Conservation (phyloP, 2,329 filamentous ascomycete species). For the Aspergillus ibericus region DNA sequence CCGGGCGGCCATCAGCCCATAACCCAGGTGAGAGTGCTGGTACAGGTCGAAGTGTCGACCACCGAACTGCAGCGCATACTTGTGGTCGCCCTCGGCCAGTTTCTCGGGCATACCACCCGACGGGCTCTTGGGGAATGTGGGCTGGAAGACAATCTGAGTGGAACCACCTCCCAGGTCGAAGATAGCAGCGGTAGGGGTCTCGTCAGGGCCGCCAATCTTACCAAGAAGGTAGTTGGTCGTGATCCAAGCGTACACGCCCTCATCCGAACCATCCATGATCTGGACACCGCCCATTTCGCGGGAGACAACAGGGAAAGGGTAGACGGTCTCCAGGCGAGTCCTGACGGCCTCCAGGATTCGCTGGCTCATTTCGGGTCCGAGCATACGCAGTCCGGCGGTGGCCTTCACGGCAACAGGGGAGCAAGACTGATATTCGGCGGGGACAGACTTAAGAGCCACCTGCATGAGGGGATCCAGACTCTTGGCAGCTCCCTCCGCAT, state of each 20-base stretch:
- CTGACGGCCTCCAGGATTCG: conserved; percentile 86
- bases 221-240: conserved; percentile 97
- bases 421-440: conserved; percentile 86
- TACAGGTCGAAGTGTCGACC: conserved; percentile 90
- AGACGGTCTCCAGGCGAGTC: conserved; percentile 77
- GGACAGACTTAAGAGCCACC: conserved; percentile 79
- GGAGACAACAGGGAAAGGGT: conserved; percentile 92
- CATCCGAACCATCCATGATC: conserved; percentile 96
- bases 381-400: conserved; percentile 85
- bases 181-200: conserved; percentile 85
- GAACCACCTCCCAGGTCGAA: conserved; percentile 96
- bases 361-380: conserved; percentile 76
- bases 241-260: conserved; percentile 98
- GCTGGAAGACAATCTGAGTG: conserved; percentile 98
- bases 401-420: conserved; percentile 96
- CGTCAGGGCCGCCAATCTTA: conserved; percentile 91
- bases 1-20: conserved; percentile 92
- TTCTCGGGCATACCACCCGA: conserved; percentile 80
- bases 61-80: conserved; percentile 87
- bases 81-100: conserved; percentile 88
- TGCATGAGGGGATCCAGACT: conserved; percentile 87
- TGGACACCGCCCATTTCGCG: conserved; percentile 82
- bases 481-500: conserved; percentile 83
- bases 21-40: conserved; percentile 96
- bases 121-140: conserved; percentile 74